Evolutionary conservation across 768 basidiomycete genomes (phyloP).

Genomic region (Mycena vulgaris): DNA sequence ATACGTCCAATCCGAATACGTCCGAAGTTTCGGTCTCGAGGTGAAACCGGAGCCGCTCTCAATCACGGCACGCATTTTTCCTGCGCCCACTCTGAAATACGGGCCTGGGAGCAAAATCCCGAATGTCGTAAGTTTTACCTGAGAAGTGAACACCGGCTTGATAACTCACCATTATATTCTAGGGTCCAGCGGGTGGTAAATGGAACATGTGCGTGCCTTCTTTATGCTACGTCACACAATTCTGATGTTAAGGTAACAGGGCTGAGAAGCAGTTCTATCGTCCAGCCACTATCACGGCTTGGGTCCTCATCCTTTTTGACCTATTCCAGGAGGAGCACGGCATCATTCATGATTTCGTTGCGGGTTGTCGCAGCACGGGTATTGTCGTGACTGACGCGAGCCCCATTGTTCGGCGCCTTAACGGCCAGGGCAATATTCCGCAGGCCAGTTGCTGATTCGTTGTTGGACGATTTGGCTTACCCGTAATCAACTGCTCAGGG

Average conservation of each 20-base stretch:
- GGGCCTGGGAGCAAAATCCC: conserved; percentile 56
- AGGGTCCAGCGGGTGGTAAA: conserved; percentile 75
- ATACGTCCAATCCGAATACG: conserved; percentile 60
- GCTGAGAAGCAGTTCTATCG: conserved; percentile 78
- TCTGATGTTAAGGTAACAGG: conserved; percentile 61
- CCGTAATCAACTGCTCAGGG: conserved; percentile 51
- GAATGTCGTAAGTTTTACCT: conserved; percentile 44
- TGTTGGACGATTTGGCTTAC: not conserved
- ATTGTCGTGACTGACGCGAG: conserved; percentile 61
- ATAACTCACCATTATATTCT: not conserved
- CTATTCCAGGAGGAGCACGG: conserved; percentile 69
- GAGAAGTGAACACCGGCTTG: not conserved
- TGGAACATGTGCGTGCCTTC: conserved; percentile 76
- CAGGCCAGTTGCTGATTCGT: conserved; percentile 51
- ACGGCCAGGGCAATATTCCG: conserved; percentile 67
- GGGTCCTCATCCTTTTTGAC: conserved; percentile 77
- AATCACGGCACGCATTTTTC: conserved; percentile 63
- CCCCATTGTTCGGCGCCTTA: conserved; percentile 68
- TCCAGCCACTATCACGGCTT: conserved; percentile 67
- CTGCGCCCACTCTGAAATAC: conserved; percentile 65
- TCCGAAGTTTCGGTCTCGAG: conserved; percentile 58
- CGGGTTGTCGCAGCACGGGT: conserved; percentile 71
- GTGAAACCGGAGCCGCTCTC: conserved; percentile 55
- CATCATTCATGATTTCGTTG: conserved; percentile 67
- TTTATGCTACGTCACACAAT: not conserved